Percentiles rank a stretch among this genome's conserved stretches.
Evolutionary conservation across 768 basidiomycete genomes (phyloP).

Genomic region (Rhodosporidiobolus odoratus): DNA sequence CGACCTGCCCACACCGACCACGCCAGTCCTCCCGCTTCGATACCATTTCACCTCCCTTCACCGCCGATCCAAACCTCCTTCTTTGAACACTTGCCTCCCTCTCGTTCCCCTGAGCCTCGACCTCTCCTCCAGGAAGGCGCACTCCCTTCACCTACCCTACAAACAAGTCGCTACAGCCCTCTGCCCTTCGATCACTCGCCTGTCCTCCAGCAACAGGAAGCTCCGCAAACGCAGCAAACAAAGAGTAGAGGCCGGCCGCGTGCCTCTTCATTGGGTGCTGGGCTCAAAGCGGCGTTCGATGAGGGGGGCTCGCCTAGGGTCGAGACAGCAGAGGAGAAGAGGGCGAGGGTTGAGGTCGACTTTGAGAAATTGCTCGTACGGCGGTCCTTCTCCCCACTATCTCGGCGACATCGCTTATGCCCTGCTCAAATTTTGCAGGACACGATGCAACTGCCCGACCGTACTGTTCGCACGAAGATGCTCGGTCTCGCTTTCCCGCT

Average conservation of each 20-base stretch:
- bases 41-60: not conserved
- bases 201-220: not conserved
- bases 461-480: slow-evolving; percentile 65
- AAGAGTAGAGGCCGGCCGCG: slow-evolving; percentile 1
- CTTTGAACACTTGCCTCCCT: slow-evolving; percentile 16
- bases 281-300: not conserved
- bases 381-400: not conserved
- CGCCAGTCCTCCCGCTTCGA: not conserved
- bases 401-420: not conserved
- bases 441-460: slow-evolving; percentile 78
- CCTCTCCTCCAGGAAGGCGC: not conserved
- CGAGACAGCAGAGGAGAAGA: slow-evolving; percentile 34
- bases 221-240: not conserved
- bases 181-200: slow-evolving; percentile 9
- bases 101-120: not conserved
- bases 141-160: not conserved
- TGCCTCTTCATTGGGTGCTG: slow-evolving; percentile 15
- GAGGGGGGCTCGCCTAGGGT: not conserved
- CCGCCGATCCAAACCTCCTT: slow-evolving; percentile 13
- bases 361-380: slow-evolving; percentile 77
- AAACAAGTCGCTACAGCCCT: slow-evolving; percentile 1
- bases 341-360: slow-evolving; percentile 57
- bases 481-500: slow-evolving; percentile 74
- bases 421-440: slow-evolving; percentile 53
- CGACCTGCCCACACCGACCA: not conserved